Base-by-base conservation (phyloP, 73 alveolate genomes). In the Breviolum minutum region DNA sequence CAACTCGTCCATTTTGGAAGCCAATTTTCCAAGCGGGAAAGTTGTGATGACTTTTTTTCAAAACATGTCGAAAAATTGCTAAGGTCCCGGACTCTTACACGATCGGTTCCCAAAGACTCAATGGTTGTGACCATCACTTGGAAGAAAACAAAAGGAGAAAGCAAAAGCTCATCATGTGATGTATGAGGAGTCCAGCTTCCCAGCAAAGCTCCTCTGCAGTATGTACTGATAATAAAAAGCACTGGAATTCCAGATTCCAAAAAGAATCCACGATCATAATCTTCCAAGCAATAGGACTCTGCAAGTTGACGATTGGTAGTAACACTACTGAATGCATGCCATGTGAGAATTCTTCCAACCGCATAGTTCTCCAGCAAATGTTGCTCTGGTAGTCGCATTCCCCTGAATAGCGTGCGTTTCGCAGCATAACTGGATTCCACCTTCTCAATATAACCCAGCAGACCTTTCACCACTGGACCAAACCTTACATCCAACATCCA, bases 231-330 rank as follows among this genome's bases (percentile, higher is more conserved):
- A 40, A 76, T 81, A 40, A 92, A 92, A 17, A 92, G 54, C 54
- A 92, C 98, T 10, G 90, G 91, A 26, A 92, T 90, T 26, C 98
- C 98, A 54, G 92, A 83, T 14, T 92, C 98, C 63, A 81, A 30
- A 60, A 90, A 69, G 88, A 74, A 90, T 20, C 98, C 98, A 9
- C 86, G 98, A 22, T 66, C 98, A 24, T 73, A 73, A 66, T 76
- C 90, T 74, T 92, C 91, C 19, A 48, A 64, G 20, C 64, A 22
- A 81, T 74, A 92, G 90, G 91, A 74, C 61, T 92, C 91, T 2
- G 98, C 98, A 48, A 92, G 68, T 48, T 92, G 98, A 13, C 98
- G 98, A 16, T 92, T 64, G 40, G 80, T 76, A 20, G 91, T 92
- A 90, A 76, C 90, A 54, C 91, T 92, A 61, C 80, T 68, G 29